Percentiles rank a stretch among this genome's conserved stretches.
Conservation (phyloP, 345 rosid species). For the Salix exigua region DNA sequence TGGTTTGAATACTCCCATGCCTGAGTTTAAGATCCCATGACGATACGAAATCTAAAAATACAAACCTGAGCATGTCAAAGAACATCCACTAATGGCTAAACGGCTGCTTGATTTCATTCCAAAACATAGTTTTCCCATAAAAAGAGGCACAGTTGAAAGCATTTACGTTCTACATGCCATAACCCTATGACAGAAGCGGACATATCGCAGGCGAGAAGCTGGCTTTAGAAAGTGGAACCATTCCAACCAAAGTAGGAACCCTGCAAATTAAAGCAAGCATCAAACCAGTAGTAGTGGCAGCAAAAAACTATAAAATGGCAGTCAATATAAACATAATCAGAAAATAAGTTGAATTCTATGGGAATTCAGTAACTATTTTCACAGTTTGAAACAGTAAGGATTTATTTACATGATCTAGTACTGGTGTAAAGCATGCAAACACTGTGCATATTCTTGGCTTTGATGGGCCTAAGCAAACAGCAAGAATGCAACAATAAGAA, state of each 20-base stretch:
- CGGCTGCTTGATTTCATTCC: neutral
- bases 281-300: neutral
- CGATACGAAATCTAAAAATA: no score
- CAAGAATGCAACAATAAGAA: conserved; percentile 59
- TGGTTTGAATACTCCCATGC: no score
- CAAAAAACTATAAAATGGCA: conserved; percentile 1
- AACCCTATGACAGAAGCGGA: neutral
- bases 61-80: no score
- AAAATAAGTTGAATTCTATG: conserved; percentile 10
- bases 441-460: conserved; percentile 95
- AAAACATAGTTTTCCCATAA: neutral
- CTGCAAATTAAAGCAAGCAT: conserved; percentile 38
- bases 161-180: neutral
- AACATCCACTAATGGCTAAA: no score
- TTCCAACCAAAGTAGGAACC: conserved; percentile 97
- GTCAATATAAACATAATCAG: neutral
- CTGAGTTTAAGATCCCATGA: no score
- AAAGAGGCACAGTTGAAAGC: neutral
- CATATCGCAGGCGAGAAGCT: neutral
- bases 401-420: conserved; percentile 69
- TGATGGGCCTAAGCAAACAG: conserved; percentile 89
- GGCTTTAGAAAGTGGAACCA: conserved; percentile 70
- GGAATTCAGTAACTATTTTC: conserved; percentile 13
- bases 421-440: conserved; percentile 99
- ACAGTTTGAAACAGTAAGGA: conserved; percentile 15